Base-by-base conservation (phyloP, 768 basidiomycete genomes). In the Serpula lacrymans region DNA sequence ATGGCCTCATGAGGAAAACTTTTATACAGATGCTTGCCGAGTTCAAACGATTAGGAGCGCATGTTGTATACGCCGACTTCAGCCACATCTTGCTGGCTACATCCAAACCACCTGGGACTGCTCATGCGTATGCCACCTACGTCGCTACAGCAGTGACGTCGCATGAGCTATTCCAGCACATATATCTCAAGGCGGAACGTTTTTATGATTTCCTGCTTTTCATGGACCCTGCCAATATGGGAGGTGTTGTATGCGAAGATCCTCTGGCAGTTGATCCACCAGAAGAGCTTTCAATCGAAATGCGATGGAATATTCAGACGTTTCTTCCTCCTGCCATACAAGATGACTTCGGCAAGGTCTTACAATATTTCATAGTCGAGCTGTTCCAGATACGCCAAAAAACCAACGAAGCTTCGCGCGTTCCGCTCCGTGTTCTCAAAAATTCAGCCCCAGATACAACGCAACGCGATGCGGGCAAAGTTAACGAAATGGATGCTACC, bases 21-120 rank as follows among this genome's bases (percentile, higher is more conserved):
- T 97, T 97, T 67, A 88, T 96, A 42, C 96, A 98, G 63, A 73
- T 99, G 48, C 74, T 98, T 16, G 94, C 95, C 11, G 96, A 99
- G 61, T 94, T 97, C 69, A 92, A 88, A 53, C 80, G 96, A 13
- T 74, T 99, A 1, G 96, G 96, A 1, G 94, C 93, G 0, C 82
- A 88, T 40, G 83, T 98, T 42, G 78, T 98, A 22, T 91, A 93
- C 47, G 95, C 94, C 18, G 92, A 98, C 60, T 93, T 98, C 60
- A 82, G 87, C 45, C 80, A 81, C 8, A 82, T 99, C 50, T 71
- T 96, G 31, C 80, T 99, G 25, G 82, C 94, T 10, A 99, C 96
- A 0, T 87, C 88, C 22, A 98, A 97, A 60, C 95, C 96, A 8
- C 91, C 95, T 0, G 91, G 92, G 16, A 92, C 89, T 5, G 95